Conservation (phyloP, 345 rosid genomes). For the Xanthoceras sorbifolium region DNA sequence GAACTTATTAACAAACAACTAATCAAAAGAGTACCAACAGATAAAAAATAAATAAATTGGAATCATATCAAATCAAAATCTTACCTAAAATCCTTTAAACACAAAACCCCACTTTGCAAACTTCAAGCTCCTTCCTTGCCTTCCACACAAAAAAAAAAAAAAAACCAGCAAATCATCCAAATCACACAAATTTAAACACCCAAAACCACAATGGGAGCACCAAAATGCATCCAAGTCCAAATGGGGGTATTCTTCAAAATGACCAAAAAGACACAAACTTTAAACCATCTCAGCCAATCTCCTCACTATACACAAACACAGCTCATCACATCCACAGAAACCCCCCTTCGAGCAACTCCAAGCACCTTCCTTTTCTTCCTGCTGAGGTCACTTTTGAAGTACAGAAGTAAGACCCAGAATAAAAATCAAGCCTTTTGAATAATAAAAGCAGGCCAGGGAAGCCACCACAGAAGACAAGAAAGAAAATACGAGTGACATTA, state of each 20-base stretch:
- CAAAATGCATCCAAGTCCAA: conserved; percentile 18
- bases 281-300: conserved; percentile 12
- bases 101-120: conserved; percentile 11
- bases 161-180: conserved; percentile 21
- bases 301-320: conserved; percentile 20
- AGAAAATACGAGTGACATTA: conserved; percentile 26
- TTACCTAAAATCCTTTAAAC: conserved; percentile 32
- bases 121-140: conserved; percentile 11
- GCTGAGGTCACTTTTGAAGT: conserved; percentile 3
- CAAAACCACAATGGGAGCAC: conserved; percentile 20
- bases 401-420: not conserved
- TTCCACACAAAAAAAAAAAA: conserved; percentile 3
- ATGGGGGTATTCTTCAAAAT: conserved; percentile 32
- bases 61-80: not conserved
- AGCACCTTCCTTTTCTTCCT: conserved; percentile 17
- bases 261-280: conserved; percentile 24
- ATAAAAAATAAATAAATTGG: not conserved
- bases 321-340: conserved; percentile 5
- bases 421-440: not conserved
- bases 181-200: conserved; percentile 14
- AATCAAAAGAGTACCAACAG: not conserved
- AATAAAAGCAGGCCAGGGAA: not conserved
- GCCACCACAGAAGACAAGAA: conserved; percentile 2
- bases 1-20: not conserved
- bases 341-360: conserved; percentile 19